A percentile compares a stretch with the other conserved stretches of the same genome.
These are phyloP conservation scores for Wickerhamiella azymoides DNA, from an alignment of 805 yeast genomes.

Conservation along the genomic window DNA sequence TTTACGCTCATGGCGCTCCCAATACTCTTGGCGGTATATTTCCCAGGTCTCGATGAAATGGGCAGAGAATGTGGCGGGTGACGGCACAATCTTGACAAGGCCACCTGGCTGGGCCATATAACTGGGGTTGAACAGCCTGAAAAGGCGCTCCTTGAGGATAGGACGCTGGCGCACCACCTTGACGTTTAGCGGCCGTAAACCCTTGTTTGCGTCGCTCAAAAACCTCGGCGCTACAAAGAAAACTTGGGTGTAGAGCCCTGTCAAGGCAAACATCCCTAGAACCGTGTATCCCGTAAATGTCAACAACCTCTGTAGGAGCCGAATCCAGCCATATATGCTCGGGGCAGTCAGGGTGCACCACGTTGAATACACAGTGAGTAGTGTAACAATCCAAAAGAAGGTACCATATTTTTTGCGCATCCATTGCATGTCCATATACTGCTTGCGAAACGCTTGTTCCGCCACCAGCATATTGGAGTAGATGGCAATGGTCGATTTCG, in stretches of 20 bases:
- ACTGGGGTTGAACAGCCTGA: conserved; percentile 21
- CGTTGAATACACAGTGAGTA: conserved; percentile 21
- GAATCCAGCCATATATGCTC: conserved; percentile 27
- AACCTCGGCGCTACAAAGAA: conserved; percentile 71
- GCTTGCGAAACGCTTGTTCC: conserved; percentile 76
- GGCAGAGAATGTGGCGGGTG: conserved; percentile 68
- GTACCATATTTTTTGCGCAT: conserved; percentile 49
- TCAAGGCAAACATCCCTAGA: conserved; percentile 58
- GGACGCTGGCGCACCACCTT: conserved; percentile 37
- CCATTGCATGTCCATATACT: conserved; percentile 55
- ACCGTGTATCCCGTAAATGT: conserved; percentile 53
- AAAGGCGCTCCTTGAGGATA: conserved; percentile 20
- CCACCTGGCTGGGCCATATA: conserved; percentile 35
- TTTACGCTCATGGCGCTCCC: conserved; percentile 41
- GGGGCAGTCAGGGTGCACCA: conserved; percentile 22
- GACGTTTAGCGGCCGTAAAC: conserved; percentile 69
- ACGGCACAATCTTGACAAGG: conserved; percentile 67
- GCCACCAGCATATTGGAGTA: conserved; percentile 51
- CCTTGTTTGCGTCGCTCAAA: conserved; percentile 73
- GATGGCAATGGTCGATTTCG: conserved; percentile 31
- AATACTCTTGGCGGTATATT: conserved; percentile 78
- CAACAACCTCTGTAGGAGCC: conserved; percentile 28
- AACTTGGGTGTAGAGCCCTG: conserved; percentile 82
- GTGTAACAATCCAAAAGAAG: conserved; percentile 28
- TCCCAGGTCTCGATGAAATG: conserved; percentile 93